A percentile compares a stretch with the other conserved stretches of the same genome.
These are phyloP conservation scores for Phytopythium ostracodes DNA, from an alignment of 352 stramenopile species.

Conservation along the genomic window DNA sequence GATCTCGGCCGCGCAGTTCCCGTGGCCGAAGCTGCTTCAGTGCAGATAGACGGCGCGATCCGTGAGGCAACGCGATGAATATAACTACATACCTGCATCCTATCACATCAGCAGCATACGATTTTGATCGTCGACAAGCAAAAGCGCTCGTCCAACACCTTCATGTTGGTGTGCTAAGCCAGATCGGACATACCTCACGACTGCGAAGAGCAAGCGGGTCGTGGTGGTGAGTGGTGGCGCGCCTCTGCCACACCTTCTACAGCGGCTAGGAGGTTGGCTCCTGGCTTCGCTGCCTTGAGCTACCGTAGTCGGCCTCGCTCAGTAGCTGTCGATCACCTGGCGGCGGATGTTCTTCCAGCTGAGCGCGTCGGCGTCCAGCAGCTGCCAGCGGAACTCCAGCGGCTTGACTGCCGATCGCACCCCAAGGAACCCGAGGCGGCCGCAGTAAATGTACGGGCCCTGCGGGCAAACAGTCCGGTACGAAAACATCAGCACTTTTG, in stretches of 20 bases:
- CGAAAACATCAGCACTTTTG: neutral
- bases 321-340: neutral
- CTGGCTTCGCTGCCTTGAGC: neutral
- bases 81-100: no score
- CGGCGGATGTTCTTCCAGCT: conserved; percentile 12
- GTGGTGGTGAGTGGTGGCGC: no score
- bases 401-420: conserved; percentile 20
- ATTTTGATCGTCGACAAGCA: no score
- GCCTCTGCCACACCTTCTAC: no score
- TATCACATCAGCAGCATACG: no score
- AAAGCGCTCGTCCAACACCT: no score
- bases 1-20: neutral
- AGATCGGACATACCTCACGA: no score
- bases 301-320: neutral
- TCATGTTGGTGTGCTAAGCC: no score
- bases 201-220: no score
- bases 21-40: neutral
- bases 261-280: no score
- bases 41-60: neutral
- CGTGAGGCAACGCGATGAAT: no score
- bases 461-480: neutral
- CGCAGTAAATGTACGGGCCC: conserved; percentile 66
- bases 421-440: conserved; percentile 49
- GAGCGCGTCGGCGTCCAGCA: conserved; percentile 35
- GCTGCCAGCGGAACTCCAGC: conserved; percentile 65